These are phyloP conservation scores for Papilionanthe hybrid DNA, from an alignment of 116 monocot species.

Conservation along the genomic window DNA sequence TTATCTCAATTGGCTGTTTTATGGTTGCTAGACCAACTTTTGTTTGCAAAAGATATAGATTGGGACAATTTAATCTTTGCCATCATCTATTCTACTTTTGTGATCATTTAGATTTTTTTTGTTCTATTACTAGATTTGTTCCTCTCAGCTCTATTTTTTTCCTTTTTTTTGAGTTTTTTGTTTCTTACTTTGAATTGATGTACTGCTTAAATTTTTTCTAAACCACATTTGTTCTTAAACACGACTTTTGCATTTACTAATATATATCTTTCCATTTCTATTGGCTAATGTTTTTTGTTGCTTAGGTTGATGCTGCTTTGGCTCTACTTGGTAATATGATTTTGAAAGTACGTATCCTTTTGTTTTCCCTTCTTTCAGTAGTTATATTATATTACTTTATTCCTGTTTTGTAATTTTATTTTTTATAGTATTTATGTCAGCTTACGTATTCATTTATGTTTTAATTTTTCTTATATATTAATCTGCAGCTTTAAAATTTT, in stretches of 20 bases:
- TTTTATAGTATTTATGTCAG: not conserved
- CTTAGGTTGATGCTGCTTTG: slow-evolving; percentile 67
- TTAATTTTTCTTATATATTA: not conserved
- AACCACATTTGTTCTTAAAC: not conserved
- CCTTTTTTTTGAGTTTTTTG: no score
- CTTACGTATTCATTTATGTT: not conserved
- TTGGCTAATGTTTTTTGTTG: not conserved
- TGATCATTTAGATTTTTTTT: no score
- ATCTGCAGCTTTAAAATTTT: not conserved
- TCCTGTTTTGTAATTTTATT: not conserved
- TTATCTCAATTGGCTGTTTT: no score
- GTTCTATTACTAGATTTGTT: no score
- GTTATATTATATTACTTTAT: not conserved
- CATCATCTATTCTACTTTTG: no score
- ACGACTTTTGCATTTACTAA: not conserved
- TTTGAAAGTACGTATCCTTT: slow-evolving; percentile 34
- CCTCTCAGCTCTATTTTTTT: no score
- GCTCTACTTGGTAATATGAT: slow-evolving; percentile 65
- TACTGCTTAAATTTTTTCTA: no score
- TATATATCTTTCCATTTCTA: not conserved
- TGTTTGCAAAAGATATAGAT: no score
- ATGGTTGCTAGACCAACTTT: no score
- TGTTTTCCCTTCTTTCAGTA: not conserved
- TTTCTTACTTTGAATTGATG: no score
- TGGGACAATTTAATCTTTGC: no score